Evolutionary conservation across 2,329 filamentous ascomycete species (phyloP).

Genomic region (Colletotrichum lentis): DNA sequence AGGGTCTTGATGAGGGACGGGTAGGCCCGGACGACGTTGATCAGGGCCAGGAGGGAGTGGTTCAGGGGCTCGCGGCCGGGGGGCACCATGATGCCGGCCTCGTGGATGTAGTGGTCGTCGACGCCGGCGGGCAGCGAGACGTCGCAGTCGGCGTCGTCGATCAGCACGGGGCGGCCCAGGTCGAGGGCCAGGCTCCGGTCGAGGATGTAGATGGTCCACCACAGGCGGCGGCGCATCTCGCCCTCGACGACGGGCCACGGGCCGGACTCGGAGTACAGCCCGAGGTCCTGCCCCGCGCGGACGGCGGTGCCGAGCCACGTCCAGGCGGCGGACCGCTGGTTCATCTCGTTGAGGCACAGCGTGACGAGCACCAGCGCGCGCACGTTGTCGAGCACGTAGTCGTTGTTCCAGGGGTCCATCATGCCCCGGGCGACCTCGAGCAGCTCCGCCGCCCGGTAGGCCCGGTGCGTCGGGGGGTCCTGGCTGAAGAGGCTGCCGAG

Average conservation of each 20-base stretch:
- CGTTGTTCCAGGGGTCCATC: constrained; percentile 83
- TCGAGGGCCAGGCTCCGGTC: constrained; percentile 85
- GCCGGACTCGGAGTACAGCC: constrained; percentile 78
- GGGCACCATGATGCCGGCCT: constrained; percentile 63
- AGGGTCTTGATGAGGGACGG: constrained; percentile 76
- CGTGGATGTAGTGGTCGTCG: constrained; percentile 79
- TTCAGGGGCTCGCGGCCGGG: constrained; percentile 65
- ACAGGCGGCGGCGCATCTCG: constrained; percentile 86
- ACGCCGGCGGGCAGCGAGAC: constrained; percentile 79
- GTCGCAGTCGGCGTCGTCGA: constrained; percentile 89
- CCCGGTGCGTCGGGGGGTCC: constrained; percentile 62
- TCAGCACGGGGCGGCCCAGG: constrained; percentile 79
- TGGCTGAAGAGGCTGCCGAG: constrained; percentile 79
- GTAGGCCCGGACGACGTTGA: constrained; percentile 83
- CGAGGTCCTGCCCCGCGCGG: constrained; percentile 82
- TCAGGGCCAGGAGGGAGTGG: constrained; percentile 78
- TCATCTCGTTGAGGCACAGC: constrained; percentile 84
- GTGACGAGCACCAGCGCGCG: constrained; percentile 76
- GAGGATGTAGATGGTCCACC: constrained; percentile 93
- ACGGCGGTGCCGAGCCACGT: constrained; percentile 84
- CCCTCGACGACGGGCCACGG: constrained; percentile 78
- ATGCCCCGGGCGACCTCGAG: constrained; percentile 75
- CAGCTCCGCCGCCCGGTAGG: constrained; percentile 66
- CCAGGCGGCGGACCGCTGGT: constrained; percentile 85
- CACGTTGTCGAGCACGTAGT: constrained; percentile 78